These are phyloP conservation scores for Clavaria fumosa DNA, from an alignment of 768 basidiomycete genomes.

Conservation along the genomic window DNA sequence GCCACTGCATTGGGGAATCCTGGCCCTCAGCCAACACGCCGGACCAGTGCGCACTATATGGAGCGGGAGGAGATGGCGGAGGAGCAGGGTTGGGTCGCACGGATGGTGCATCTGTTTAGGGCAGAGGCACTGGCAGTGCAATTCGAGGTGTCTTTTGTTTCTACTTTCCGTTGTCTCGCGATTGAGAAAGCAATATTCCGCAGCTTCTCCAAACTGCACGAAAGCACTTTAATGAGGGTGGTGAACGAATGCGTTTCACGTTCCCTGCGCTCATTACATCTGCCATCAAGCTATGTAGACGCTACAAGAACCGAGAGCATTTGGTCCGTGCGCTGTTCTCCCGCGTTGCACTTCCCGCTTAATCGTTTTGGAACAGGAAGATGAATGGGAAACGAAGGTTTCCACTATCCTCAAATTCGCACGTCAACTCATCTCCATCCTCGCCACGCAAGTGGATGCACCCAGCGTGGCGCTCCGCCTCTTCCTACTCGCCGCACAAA, in stretches of 20 bases:
- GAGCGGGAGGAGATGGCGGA: slow-evolving; percentile 91
- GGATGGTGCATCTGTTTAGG: slow-evolving; percentile 94
- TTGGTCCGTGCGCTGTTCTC: slow-evolving; percentile 26
- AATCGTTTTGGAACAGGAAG: slow-evolving; percentile 34
- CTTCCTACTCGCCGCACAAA: slow-evolving; percentile 91
- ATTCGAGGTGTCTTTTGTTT: slow-evolving; percentile 51
- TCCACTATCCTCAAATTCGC: slow-evolving; percentile 87
- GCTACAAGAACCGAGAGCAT: slow-evolving; percentile 76
- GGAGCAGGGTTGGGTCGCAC: slow-evolving; percentile 96
- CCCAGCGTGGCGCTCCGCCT: slow-evolving; percentile 85
- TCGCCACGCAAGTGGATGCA: slow-evolving; percentile 86
- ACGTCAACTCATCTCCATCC: slow-evolving; percentile 83
- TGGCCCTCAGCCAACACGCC: slow-evolving; percentile 30
- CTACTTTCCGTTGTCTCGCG: not conserved
- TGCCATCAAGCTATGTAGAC: slow-evolving; percentile 80
- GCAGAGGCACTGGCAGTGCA: slow-evolving; percentile 78
- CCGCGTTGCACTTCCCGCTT: not conserved
- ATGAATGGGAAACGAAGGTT: slow-evolving; percentile 76
- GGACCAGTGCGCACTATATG: slow-evolving; percentile 41
- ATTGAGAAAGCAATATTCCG: slow-evolving; percentile 2
- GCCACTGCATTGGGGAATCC: slow-evolving; percentile 22
- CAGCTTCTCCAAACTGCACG: slow-evolving; percentile 87
- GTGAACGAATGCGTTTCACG: slow-evolving; percentile 91
- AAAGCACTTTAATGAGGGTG: slow-evolving; percentile 78
- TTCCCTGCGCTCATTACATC: slow-evolving; percentile 94